Percentiles rank a stretch among this genome's conserved stretches.
phyloP scores from a whole-genome alignment of 257 asterid species.

The Plantago elongata region DNA sequence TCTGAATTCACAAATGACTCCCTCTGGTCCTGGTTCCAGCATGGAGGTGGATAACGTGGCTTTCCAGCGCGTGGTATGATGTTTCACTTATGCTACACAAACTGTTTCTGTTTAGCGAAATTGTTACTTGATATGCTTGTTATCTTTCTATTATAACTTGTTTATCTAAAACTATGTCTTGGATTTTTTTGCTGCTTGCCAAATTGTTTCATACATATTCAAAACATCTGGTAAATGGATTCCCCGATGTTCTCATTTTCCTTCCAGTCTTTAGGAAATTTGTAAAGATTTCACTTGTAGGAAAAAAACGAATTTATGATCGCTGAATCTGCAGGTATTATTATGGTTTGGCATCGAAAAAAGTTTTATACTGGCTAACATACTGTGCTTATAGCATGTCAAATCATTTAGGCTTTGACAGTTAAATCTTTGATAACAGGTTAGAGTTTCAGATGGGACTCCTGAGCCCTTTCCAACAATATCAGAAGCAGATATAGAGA shows the following conservation, averaged over 20 bases:
- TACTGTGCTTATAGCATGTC: neutral
- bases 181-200: slow-evolving; percentile 1
- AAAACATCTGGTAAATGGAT: slow-evolving; percentile 12
- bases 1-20: slow-evolving; percentile 46
- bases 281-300: slow-evolving; percentile 8
- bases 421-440: slow-evolving; percentile 40
- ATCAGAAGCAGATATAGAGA: slow-evolving; percentile 69
- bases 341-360: slow-evolving; percentile 13
- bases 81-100: neutral
- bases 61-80: slow-evolving; percentile 72
- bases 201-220: neutral
- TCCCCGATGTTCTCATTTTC: neutral
- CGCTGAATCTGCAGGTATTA: slow-evolving; percentile 13
- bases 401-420: slow-evolving; percentile 9
- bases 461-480: slow-evolving; percentile 46
- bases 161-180: neutral
- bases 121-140: slow-evolving; percentile 2
- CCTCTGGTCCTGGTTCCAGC: slow-evolving; percentile 50
- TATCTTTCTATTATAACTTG: neutral
- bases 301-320: slow-evolving; percentile 4
- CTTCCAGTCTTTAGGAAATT: neutral
- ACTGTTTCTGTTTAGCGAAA: neutral
- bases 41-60: slow-evolving; percentile 90
- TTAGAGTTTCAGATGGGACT: slow-evolving; percentile 60
- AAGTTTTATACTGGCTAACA: slow-evolving; percentile 4